These are phyloP conservation scores for Elaeis oleifera DNA, from an alignment of 202 grass and related monocot species.

Conservation along the genomic window DNA sequence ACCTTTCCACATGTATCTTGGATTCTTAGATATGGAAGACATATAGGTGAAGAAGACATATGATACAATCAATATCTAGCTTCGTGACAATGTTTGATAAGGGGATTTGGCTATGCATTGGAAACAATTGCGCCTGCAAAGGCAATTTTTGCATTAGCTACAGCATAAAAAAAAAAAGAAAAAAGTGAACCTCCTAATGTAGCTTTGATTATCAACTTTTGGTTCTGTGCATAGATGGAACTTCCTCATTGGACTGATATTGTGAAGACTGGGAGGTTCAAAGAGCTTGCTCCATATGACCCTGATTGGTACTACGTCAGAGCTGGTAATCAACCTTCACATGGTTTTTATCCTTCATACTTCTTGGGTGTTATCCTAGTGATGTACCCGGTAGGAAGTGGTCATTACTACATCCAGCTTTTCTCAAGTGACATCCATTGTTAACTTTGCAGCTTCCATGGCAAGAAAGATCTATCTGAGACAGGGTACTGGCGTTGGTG, in stretches of 20 bases:
- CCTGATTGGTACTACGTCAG: conserved; percentile 86
- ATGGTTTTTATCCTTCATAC: background rate
- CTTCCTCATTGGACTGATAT: conserved; percentile 82
- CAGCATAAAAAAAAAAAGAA: too few species aligned
- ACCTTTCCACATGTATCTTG: too few species aligned
- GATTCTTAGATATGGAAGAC: too few species aligned
- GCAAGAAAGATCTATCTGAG: conserved; percentile 18
- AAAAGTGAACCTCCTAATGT: too few species aligned
- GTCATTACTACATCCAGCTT: background rate
- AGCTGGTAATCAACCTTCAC: conserved; percentile 35
- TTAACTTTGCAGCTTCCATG: conserved; percentile 7
- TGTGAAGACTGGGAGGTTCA: conserved; percentile 84
- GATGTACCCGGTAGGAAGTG: too few species aligned
- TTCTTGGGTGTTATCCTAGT: background rate
- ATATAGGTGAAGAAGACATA: too few species aligned
- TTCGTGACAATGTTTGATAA: too few species aligned
- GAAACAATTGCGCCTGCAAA: too few species aligned
- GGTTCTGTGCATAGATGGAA: conserved; percentile 43
- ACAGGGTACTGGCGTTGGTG: conserved; percentile 16
- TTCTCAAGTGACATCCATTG: background rate
- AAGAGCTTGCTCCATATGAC: conserved; percentile 76
- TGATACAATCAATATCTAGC: too few species aligned
- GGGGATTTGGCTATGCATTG: too few species aligned
- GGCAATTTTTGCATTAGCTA: too few species aligned
- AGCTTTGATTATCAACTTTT: too few species aligned